Base-by-base conservation (phyloP, 2,329 filamentous ascomycete genomes). In the Penicillium digitatum region DNA sequence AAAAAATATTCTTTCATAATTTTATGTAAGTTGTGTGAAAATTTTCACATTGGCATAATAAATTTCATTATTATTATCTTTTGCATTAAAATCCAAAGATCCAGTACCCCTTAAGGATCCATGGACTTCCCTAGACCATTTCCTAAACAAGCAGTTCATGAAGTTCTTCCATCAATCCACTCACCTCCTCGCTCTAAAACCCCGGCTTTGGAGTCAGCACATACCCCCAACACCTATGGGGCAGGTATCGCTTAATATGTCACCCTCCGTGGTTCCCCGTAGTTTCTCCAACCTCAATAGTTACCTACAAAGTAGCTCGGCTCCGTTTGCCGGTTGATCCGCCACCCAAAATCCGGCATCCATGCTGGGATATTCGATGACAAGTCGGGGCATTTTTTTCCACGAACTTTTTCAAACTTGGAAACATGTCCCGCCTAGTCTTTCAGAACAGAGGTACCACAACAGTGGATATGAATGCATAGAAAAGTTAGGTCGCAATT, bases 331-430 rank as follows among this genome's bases (percentile, higher is more conserved):
- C 49, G 24, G 12, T 32, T 27, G 24, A 48, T 48, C 39, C 31
- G 14, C 32, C 31, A 8, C 5, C 34, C 3, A 39, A 24, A 40
- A 16, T 16, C 12, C 32, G 14, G 26, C 22, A 24, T 45, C 26
- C 11, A 24, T 34, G 26, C 29, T 26, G 11, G 37, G 46, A 39
- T 26, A 22, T 26, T 53, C 43, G 27, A 29, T 48, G 37, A 43
- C 51, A 53, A 53, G 51, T 48, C 37, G 43, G 35, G 20, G 12
- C 9, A 16, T 42, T 22, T 53, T n/a, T 53, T n/a, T 29, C 5
- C 20, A 37, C 35, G 4, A 38, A 40, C 22, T 10, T 26, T 26
- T 35, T 16, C 6, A n/a, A 1, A 8, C 3, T 35, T n/a, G 37
- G 10, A 26, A 44, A 51, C 38, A 37, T 37, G 47, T 18, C 22